Conservation (phyloP, 768 basidiomycete genomes). For the Dentipellis sp. region DNA sequence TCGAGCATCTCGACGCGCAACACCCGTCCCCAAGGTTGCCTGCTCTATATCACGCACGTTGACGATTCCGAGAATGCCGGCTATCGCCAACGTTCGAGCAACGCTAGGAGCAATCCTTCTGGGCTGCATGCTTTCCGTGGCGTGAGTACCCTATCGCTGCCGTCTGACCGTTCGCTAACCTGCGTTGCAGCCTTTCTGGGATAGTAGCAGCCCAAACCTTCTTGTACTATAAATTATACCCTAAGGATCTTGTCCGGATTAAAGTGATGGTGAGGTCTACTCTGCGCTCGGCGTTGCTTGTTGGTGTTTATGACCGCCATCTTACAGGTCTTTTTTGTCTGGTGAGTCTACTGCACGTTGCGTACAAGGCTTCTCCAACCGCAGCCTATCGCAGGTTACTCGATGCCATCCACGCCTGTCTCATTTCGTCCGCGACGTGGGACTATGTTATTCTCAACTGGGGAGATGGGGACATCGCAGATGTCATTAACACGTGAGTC, state of each 20-base stretch:
- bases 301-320: neutral
- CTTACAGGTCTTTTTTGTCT: constrained; percentile 4
- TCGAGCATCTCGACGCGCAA: too few relatives aligned
- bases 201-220: constrained; percentile 5
- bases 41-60: too few relatives aligned
- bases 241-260: neutral
- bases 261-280: constrained; percentile 6
- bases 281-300: neutral
- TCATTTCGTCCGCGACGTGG: constrained; percentile 11
- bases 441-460: constrained; percentile 11
- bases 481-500: constrained; percentile 8
- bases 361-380: neutral
- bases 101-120: constrained; percentile 9
- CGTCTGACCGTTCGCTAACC: too few relatives aligned
- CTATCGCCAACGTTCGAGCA: neutral
- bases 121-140: constrained; percentile 6
- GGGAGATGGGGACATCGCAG: constrained; percentile 2
- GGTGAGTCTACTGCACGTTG: constrained; percentile 1
- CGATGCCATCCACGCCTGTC: constrained; percentile 6
- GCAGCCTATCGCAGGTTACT: constrained; percentile 1
- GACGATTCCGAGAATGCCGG: constrained; percentile 7
- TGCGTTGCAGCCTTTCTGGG: constrained; percentile 8
- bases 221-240: constrained; percentile 11
- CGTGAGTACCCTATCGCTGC: neutral
- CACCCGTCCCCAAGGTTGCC: too few relatives aligned